Evolutionary conservation across 176 grass and related monocot species (phyloP), one percentile per base, ranked within the genome.

Genomic region (Musa acuminata): DNA sequence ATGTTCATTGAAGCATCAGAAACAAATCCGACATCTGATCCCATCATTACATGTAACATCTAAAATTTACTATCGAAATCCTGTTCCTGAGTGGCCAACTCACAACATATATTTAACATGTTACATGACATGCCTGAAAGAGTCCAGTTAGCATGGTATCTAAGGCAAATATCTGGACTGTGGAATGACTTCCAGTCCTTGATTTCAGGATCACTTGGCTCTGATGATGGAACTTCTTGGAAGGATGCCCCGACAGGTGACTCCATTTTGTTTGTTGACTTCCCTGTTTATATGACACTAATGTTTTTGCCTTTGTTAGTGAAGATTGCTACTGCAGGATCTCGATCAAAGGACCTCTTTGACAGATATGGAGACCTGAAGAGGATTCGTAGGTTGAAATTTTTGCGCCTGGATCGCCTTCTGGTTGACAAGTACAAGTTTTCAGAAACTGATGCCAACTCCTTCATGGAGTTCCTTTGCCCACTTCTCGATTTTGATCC

Each of bases 201-300:
- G 17, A 57, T 77, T 75, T 49, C 55, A 98, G 94, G 94, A 98
- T 85, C 94, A 98, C 68, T 87, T 98, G 72, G 90, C 90, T 77
- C 67, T 83, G 64, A 98, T 91, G 90, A 98, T 98, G 90, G 94
- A 98, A 80, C 81, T 84, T 55, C 86, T 98, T 6, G 94, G 94
- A 71, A 98, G 91, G 82, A 93, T 98, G 79, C 90, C 90, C 51
- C 80, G 81, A 82, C 88, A 98, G 85, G 94, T 89, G 25, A 22
- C 7, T 65, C 65, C 57, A 50, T 1, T 71, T 16, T 63, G 3
- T 72, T 64, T 51, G 63, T 2, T 74, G n/a, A 9, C 57, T 54
- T 1, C 9, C 16, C 71, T 73, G 25, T 10, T 26, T 54, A 54
- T 55, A n/a, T 23, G 4, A 52, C 25, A 16, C 52, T 54, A 73